phyloP scores from a whole-genome alignment of 352 stramenopile genomes.

The Globisporangium mamillatum region DNA sequence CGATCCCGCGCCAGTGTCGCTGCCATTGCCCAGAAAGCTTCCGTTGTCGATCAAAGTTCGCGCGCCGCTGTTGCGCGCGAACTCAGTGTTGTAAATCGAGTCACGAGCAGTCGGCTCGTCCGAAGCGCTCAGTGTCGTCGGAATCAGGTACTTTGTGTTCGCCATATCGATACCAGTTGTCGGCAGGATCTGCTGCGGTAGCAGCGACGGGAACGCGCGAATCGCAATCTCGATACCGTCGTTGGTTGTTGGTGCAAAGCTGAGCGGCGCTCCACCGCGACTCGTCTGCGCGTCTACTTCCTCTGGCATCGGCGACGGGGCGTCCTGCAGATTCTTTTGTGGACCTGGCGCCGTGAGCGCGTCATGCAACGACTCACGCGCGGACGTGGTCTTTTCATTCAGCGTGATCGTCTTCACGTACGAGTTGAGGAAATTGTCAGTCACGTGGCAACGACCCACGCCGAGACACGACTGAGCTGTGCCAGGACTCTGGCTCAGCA shows the following conservation, averaged over 20 bases:
- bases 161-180: slow-evolving; percentile 73
- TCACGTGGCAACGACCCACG: slow-evolving; percentile 47
- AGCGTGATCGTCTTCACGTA: slow-evolving; percentile 41
- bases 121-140: slow-evolving; percentile 43
- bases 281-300: slow-evolving; percentile 15
- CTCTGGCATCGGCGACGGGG: background rate
- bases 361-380: slow-evolving; percentile 27
- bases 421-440: slow-evolving; percentile 49
- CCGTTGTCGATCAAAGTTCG: slow-evolving; percentile 60
- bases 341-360: slow-evolving; percentile 15
- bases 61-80: slow-evolving; percentile 30
- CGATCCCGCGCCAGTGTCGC: slow-evolving; percentile 23
- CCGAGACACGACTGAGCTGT: slow-evolving; percentile 48
- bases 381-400: slow-evolving; percentile 40
- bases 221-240: slow-evolving; percentile 46
- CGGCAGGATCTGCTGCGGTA: slow-evolving; percentile 46
- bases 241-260: slow-evolving; percentile 11
- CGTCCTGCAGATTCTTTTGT: slow-evolving; percentile 14
- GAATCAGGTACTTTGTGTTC: slow-evolving; percentile 72
- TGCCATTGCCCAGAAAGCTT: slow-evolving; percentile 49
- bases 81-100: slow-evolving; percentile 8
- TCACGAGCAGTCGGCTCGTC: slow-evolving; percentile 21
- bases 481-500: slow-evolving; percentile 38
- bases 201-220: slow-evolving; percentile 46
- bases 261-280: slow-evolving; percentile 15